Conservation (phyloP, 2,329 filamentous ascomycete genomes). For the Cladosporium sp. region DNA sequence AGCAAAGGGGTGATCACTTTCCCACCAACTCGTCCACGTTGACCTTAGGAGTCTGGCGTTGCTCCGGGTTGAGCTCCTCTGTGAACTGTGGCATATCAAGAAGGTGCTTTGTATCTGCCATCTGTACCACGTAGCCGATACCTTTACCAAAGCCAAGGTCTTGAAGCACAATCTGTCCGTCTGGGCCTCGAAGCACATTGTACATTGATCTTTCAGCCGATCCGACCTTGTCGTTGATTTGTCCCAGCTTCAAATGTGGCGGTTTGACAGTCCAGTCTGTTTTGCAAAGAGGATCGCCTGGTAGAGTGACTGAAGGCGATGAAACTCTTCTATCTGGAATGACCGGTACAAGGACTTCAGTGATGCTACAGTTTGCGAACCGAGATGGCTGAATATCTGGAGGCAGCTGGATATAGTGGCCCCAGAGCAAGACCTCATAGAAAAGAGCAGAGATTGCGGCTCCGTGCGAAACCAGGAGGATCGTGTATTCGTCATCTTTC, state of each 20-base stretch:
- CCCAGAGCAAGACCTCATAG: background rate
- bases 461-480: background rate
- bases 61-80: background rate
- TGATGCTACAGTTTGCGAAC: background rate
- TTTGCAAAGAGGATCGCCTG: background rate
- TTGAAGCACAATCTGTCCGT: background rate
- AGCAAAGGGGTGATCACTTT: background rate
- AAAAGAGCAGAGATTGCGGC: background rate
- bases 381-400: background rate
- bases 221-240: background rate
- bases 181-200: background rate
- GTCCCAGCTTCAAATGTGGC: background rate
- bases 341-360: background rate
- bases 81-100: background rate
- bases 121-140: background rate
- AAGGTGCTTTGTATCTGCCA: background rate
- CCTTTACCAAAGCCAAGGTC: background rate
- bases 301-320: background rate
- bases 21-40: background rate
- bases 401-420: background rate
- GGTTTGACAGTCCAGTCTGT: background rate
- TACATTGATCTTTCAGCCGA: background rate
- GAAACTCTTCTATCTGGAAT: background rate
- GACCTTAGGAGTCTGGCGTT: background rate
- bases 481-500: background rate